Percentiles rank a stretch among this genome's conserved stretches.
These are phyloP conservation scores for Heterobasidion irregulare DNA, from an alignment of 1,284 basidiomycete species.

Conservation along the genomic window DNA sequence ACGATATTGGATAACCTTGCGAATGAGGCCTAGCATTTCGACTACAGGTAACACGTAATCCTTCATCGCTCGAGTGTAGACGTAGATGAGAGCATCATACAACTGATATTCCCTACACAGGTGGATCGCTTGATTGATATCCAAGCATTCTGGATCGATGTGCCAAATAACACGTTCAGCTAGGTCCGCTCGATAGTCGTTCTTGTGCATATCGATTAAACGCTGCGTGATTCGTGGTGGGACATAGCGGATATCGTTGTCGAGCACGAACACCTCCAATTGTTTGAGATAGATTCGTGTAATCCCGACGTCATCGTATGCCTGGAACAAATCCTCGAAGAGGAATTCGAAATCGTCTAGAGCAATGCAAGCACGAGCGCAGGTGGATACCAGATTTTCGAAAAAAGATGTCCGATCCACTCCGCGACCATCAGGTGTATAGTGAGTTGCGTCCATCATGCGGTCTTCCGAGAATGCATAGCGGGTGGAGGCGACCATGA, in stretches of 20 bases:
- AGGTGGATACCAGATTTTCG: conserved; percentile 79
- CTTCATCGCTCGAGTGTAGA: conserved; percentile 82
- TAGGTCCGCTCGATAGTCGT: conserved; percentile 61
- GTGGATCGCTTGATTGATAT: conserved; percentile 88
- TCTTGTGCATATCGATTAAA: conserved; percentile 74
- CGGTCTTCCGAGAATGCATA: conserved; percentile 95
- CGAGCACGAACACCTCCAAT: conserved; percentile 81
- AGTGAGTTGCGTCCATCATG: conserved; percentile 84
- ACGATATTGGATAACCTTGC: conserved; percentile 52
- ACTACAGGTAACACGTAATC: conserved; percentile 91
- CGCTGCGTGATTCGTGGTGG: conserved; percentile 87
- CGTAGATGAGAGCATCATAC: conserved; percentile 93
- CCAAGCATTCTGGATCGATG: conserved; percentile 85
- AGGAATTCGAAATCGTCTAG: conserved; percentile 79
- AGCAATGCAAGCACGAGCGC: conserved; percentile 76
- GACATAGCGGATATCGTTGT: conserved; percentile 62
- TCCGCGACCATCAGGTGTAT: conserved; percentile 76
- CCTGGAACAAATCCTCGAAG: conserved; percentile 90
- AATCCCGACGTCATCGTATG: conserved; percentile 83
- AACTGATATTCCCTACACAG: conserved; percentile 80
- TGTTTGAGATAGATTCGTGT: conserved; percentile 81
- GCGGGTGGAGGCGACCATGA: conserved; percentile 82
- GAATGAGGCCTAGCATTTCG: conserved; percentile 73
- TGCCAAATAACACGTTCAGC: conserved; percentile 94
- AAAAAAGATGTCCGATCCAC: conserved; percentile 90